phyloP scores from a whole-genome alignment of 768 basidiomycete species.

The Tricholoma matsutake region DNA sequence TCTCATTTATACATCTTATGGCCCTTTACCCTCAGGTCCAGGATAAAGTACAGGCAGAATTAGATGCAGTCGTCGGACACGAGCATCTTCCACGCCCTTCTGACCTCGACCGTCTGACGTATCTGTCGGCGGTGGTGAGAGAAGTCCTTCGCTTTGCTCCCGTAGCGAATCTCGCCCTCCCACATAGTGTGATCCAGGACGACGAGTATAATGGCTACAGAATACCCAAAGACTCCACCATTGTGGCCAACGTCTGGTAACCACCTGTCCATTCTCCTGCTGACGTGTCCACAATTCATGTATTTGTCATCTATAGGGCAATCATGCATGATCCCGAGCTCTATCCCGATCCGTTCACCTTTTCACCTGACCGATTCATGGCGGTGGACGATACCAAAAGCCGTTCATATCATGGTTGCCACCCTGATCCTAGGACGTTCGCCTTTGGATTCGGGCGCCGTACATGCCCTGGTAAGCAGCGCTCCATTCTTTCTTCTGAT shows the following conservation, averaged over 20 bases:
- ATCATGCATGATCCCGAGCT: constrained; percentile 40
- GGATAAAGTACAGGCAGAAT: constrained; percentile 34
- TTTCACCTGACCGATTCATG: constrained; percentile 37
- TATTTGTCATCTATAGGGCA: constrained; percentile 26
- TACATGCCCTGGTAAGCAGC: constrained; percentile 28
- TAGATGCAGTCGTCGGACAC: constrained; percentile 33
- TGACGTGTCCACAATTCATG: background rate
- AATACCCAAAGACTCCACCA: constrained; percentile 43
- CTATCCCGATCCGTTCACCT: constrained; percentile 39
- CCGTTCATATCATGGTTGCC: background rate
- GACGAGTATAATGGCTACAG: constrained; percentile 43
- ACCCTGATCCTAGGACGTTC: constrained; percentile 31
- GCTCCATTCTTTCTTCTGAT: background rate
- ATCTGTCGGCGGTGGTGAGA: constrained; percentile 36
- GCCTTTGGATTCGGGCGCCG: constrained; percentile 33
- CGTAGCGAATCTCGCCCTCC: constrained; percentile 38
- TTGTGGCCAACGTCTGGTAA: constrained; percentile 48
- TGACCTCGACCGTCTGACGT: constrained; percentile 27
- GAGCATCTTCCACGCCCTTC: constrained; percentile 32
- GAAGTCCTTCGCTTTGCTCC: constrained; percentile 41
- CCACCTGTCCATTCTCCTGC: background rate
- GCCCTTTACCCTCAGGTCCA: constrained; percentile 43
- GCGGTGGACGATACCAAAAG: background rate
- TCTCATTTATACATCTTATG: constrained; percentile 49
- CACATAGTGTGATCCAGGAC: constrained; percentile 39